Base-by-base conservation (phyloP, 768 basidiomycete species). In the Scleroderma bovista region DNA sequence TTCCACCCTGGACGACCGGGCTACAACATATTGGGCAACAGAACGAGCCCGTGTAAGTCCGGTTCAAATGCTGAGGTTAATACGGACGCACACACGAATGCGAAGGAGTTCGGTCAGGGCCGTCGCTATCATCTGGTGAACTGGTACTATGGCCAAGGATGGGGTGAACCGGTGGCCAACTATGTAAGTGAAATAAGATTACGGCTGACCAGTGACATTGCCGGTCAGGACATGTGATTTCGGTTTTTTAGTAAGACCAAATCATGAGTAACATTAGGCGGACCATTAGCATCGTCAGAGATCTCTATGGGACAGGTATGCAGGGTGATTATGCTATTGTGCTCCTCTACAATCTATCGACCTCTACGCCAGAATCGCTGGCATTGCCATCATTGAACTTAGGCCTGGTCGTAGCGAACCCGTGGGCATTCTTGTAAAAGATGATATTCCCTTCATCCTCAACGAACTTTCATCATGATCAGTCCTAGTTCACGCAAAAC, bases 381-480 rank as follows among this genome's bases (percentile, higher is more conserved):
- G 73, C 72, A 32, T 65, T 74, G 46, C 68, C 70, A 51, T 88
- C 84, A n/a, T 68, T 60, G 58, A 86, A 81, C 39, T 82, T 76
- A 8, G 86, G 82, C 54, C 81, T 78, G 60, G 77, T 73, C 53
- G 83, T 70, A 42, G 92, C 89, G 37, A 93, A 68, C 51, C 95
- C 95, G 36, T 72, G 58, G 4, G 86, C 81, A 60, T 97, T 88
- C 78, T 92, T 92, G 80, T 84, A 95, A 74, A 94, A 93, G 51
- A 93, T 65, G 53, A 96, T 81, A 57, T 89, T 82, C 36, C 92
- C 93, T 58, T 90, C 86, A 63, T 98, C 93, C 69, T 97, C 95
- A 42, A 99, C 88, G 65, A 93, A 98, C 81, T 82, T 48, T 1
- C 38, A 22, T 41, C n/a, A 33, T 22, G 16, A 26, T 51, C 23